Conservation (phyloP, 2,329 filamentous ascomycete genomes). For the Lojkania enalia region DNA sequence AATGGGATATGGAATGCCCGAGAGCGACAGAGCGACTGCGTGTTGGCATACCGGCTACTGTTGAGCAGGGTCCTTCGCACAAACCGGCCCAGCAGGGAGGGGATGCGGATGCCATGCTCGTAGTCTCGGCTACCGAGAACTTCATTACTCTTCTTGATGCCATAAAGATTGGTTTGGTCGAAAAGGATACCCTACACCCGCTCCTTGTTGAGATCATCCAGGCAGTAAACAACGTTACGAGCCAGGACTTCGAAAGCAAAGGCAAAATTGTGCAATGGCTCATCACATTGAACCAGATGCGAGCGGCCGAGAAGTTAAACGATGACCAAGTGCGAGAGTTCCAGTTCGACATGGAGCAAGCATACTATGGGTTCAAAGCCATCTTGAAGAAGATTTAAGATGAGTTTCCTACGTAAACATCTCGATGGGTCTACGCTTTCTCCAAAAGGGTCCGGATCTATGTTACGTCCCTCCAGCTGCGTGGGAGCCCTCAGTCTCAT, state of each 20-base stretch:
- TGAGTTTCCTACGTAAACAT: neutral
- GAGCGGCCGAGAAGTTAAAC: conserved; percentile 84
- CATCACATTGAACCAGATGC: conserved; percentile 97
- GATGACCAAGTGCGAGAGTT: conserved; percentile 87
- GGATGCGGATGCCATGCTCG: conserved; percentile 64
- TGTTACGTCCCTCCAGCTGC: neutral
- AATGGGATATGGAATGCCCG: conserved; percentile 94
- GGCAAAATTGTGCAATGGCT: conserved; percentile 99
- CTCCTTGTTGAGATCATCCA: conserved; percentile 94
- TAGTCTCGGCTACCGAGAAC: conserved; percentile 91
- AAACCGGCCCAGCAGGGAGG: conserved; percentile 41
- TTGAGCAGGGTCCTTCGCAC: conserved; percentile 60
- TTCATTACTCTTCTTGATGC: conserved; percentile 99
- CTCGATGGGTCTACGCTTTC: neutral
- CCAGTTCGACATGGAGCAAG: conserved; percentile 89
- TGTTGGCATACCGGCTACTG: conserved; percentile 88
- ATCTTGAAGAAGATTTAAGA: conserved; percentile 58
- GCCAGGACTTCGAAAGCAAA: conserved; percentile 90
- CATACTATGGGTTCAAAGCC: conserved; percentile 90
- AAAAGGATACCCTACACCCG: conserved; percentile 96
- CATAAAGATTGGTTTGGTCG: conserved; percentile 85
- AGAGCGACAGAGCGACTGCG: conserved; percentile 90
- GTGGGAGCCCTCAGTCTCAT: neutral
- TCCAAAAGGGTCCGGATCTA: too few relatives aligned
- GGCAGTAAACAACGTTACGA: conserved; percentile 94